Evolutionary conservation across 2,329 filamentous ascomycete species (phyloP).

Genomic region (Xylariaceae sp.): DNA sequence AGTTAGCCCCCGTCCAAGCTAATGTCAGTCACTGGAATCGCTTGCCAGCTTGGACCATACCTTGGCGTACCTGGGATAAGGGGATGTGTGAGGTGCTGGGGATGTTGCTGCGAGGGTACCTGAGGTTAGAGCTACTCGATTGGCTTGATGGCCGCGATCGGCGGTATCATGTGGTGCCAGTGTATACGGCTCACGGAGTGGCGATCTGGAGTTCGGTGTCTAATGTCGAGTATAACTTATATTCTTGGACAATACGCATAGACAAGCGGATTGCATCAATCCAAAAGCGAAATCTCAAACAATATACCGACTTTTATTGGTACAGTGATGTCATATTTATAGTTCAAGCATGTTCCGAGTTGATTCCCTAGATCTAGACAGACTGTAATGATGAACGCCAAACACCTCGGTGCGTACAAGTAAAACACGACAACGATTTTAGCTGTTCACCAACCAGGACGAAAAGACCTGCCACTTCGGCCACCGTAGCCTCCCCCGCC

Average conservation of each 20-base stretch:
- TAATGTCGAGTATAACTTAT: constrained; percentile 5
- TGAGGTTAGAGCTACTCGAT: no score
- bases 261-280: no score
- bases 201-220: no score
- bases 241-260: no score
- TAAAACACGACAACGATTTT: background rate
- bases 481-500: constrained; percentile 43
- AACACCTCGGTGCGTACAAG: constrained; percentile 20
- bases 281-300: constrained; percentile 10
- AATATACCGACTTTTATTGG: constrained; percentile 8
- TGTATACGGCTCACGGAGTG: no score
- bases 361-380: constrained; percentile 3
- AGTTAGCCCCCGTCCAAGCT: background rate
- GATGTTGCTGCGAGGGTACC: background rate
- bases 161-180: no score
- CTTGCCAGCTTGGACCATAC: no score
- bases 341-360: constrained; percentile 8
- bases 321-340: constrained; percentile 21
- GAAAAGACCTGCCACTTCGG: constrained; percentile 31
- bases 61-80: background rate
- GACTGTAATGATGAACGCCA: constrained; percentile 15
- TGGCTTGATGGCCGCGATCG: no score
- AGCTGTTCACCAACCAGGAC: constrained; percentile 36
- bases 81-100: background rate
- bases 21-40: no score